Conservation (phyloP, 2,329 filamentous ascomycete genomes). For the Pseudogymnoascus sp. region DNA sequence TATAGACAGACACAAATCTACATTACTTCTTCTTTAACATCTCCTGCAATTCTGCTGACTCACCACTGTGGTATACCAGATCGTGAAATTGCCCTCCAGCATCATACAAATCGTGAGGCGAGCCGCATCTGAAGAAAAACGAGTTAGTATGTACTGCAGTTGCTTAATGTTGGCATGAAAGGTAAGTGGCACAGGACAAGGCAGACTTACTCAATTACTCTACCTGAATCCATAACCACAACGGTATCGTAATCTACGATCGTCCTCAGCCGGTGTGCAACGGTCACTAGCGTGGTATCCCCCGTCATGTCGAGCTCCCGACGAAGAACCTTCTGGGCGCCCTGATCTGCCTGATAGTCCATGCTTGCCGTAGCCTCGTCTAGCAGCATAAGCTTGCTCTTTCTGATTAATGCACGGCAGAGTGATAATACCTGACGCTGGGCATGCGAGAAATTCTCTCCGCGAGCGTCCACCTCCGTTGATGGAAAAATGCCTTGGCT, state of each 20-base stretch:
- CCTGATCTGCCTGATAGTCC: conserved; percentile 25
- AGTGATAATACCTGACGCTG: conserved; percentile 60
- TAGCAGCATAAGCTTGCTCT: conserved; percentile 56
- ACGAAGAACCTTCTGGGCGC: too few species aligned
- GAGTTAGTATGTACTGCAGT: too few species aligned
- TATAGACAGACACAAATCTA: too few species aligned
- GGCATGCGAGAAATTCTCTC: conserved; percentile 57
- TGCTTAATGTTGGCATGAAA: too few species aligned
- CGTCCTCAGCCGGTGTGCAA: conserved; percentile 59
- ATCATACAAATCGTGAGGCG: too few species aligned
- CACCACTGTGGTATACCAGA: too few species aligned
- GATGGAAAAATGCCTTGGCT: conserved; percentile 45
- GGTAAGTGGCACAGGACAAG: too few species aligned
- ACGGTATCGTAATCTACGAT: conserved; percentile 56
- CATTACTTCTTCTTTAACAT: too few species aligned
- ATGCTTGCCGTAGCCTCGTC: conserved; percentile 40
- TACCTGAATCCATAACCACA: conserved; percentile 49
- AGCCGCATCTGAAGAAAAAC: too few species aligned
- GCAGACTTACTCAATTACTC: conserved; percentile 39
- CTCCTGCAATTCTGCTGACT: too few species aligned
- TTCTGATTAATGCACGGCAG: conserved; percentile 53
- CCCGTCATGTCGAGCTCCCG: too few species aligned
- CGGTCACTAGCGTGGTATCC: conserved; percentile 55
- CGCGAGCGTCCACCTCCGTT: conserved; percentile 55
- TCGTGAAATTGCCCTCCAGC: too few species aligned